Conservation (phyloP, 495 filamentous ascomycete species). For the Neurospora sp. region DNA sequence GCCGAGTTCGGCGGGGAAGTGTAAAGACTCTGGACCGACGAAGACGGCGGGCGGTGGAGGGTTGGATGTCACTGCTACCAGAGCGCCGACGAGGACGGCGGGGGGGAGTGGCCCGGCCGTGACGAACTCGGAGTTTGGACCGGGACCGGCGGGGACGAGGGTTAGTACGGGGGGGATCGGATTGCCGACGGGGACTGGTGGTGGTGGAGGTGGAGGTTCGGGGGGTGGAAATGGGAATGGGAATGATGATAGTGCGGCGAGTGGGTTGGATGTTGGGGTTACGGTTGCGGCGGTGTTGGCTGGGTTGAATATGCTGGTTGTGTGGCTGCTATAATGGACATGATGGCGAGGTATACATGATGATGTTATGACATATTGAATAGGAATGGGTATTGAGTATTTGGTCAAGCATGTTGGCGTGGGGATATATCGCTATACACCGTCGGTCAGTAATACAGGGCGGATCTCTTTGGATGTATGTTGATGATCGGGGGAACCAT, state of each 20-base stretch:
- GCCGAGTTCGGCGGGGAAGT: constrained; percentile 6
- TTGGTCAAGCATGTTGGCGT: not conserved
- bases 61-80: constrained; percentile 7
- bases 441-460: not conserved
- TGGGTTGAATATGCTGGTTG: not conserved
- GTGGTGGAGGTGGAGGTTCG: not conserved
- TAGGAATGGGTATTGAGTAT: too few relatives aligned
- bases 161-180: not conserved
- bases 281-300: not conserved
- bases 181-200: not conserved
- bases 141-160: constrained; percentile 9
- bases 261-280: not conserved
- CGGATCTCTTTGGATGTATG: not conserved
- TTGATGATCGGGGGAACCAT: not conserved
- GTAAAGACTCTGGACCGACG: constrained; percentile 5
- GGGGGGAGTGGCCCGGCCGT: not conserved
- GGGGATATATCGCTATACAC: not conserved
- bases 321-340: not conserved
- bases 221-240: not conserved
- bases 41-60: not conserved
- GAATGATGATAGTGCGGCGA: not conserved
- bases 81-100: constrained; percentile 3
- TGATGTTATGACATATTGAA: too few relatives aligned
- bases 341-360: too few relatives aligned
- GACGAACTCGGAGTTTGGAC: constrained; percentile 5